Evolutionary conservation across 1,284 basidiomycete species (phyloP), one percentile per base, ranked within the genome.

Genomic region (Malassezia japonica): DNA sequence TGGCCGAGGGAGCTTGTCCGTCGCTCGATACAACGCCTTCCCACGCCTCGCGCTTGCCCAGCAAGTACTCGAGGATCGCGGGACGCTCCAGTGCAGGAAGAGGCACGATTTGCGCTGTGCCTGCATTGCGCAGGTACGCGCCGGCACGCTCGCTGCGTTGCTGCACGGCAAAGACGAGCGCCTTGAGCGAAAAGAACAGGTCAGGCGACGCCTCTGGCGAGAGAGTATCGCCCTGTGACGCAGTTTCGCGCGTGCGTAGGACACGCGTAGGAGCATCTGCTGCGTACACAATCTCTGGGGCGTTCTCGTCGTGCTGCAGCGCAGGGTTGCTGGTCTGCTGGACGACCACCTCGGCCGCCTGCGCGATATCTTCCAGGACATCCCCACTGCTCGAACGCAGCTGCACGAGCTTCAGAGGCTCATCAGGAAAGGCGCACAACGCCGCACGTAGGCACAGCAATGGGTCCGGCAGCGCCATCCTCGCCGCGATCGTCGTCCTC

Each of bases 81-180:
- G 56, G 54, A 39, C 69, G 47, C 36, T 70, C 66, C 4, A 67
- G 52, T 2, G 64, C 61, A 1, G 62, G 60, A 32, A 72, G 58
- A 4, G 64, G 55, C 1, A 63, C 56, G 2, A 68, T 51, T 23
- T 62, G 58, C 12, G 60, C 59, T 4, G 54, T 55, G 13, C 64
- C 62, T 7, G 65, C 62, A 33, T 64, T 62, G 13, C 65, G 59
- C 12, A 67, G 56, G 45, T 72, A 72, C 15, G 59, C 47, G 55
- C 65, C 69, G 16, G 59, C 51, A 48, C 60, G 56, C 36, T 67
- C 69, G 15, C 58, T 57, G 27, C 59, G 58, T 35, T 61, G 59
- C 45, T 62, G 57, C 2, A 67, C 39, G 5, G 64, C 65, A 44
- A 72, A 67, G 16, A 70, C 45, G 32, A 72, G 55, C 3, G 64